phyloP scores from a whole-genome alignment of 108 stramenopile genomes.

The Seminavis robusta region DNA sequence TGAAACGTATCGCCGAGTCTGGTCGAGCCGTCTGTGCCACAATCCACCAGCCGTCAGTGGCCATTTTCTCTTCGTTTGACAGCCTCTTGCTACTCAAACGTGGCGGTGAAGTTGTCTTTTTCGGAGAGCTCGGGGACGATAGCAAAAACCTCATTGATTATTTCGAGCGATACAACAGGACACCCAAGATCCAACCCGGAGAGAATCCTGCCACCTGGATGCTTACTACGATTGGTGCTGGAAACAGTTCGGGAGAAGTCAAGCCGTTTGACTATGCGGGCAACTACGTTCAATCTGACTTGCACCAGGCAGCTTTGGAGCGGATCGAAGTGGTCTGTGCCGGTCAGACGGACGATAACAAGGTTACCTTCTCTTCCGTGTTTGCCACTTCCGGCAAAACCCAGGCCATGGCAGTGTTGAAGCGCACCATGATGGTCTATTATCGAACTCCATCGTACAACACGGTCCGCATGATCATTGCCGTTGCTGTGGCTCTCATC shows the following conservation, averaged over 20 bases:
- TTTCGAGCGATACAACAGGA: slow-evolving; percentile 46
- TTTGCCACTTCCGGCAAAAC: slow-evolving; percentile 39
- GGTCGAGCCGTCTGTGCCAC: slow-evolving; percentile 74
- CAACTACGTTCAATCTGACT: slow-evolving; percentile 35
- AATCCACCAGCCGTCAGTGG: slow-evolving; percentile 84
- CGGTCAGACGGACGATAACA: slow-evolving; percentile 19
- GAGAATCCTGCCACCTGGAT: slow-evolving; percentile 76
- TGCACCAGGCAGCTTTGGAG: slow-evolving; percentile 28
- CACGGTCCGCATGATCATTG: slow-evolving; percentile 39
- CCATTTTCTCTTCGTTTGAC: slow-evolving; percentile 79
- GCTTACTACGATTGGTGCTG: slow-evolving; percentile 48
- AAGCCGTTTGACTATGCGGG: slow-evolving; percentile 47
- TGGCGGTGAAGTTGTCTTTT: slow-evolving; percentile 82
- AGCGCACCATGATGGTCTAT: slow-evolving; percentile 45
- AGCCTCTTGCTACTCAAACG: slow-evolving; percentile 67
- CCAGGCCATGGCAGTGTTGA: slow-evolving; percentile 36
- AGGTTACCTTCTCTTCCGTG: slow-evolving; percentile 29
- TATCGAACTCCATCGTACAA: slow-evolving; percentile 66
- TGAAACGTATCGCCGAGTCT: slow-evolving; percentile 54
- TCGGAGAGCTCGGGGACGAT: slow-evolving; percentile 73
- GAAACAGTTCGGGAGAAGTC: slow-evolving; percentile 10
- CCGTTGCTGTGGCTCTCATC: slow-evolving; percentile 48
- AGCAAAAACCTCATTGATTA: slow-evolving; percentile 53
- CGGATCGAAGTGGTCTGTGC: slow-evolving; percentile 21
- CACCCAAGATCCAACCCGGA: slow-evolving; percentile 45